Conservation (phyloP, 257 asterid genomes). For the Thymus mandschuricus region DNA sequence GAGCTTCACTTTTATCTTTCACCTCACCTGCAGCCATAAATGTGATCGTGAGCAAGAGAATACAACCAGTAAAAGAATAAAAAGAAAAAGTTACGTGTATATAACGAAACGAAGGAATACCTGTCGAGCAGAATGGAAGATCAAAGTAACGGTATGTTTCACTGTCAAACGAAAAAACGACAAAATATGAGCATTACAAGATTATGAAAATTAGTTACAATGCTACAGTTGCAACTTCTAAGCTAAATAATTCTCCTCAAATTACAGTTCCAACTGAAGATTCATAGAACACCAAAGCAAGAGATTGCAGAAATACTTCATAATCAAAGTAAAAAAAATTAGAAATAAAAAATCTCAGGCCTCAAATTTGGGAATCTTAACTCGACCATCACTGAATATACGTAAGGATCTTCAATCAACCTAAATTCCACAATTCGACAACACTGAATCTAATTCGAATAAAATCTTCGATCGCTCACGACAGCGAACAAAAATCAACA, state of each 20-base stretch:
- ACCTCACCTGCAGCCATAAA: slow-evolving; percentile 51
- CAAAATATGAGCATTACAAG: slow-evolving; percentile 22
- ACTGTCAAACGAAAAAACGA: slow-evolving; percentile 45
- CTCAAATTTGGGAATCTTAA: background rate
- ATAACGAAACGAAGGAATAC: slow-evolving; percentile 31
- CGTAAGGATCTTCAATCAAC: background rate
- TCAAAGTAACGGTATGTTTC: slow-evolving; percentile 79
- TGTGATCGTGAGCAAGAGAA: slow-evolving; percentile 13
- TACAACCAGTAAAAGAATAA: background rate
- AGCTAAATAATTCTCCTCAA: background rate
- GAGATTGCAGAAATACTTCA: background rate
- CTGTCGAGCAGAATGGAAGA: slow-evolving; percentile 78
- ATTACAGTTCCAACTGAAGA: background rate
- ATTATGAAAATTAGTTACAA: background rate
- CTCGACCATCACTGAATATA: background rate
- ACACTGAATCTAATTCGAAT: background rate
- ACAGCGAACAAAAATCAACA: slow-evolving; percentile 4
- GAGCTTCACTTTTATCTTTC: slow-evolving; percentile 75
- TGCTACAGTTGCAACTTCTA: background rate
- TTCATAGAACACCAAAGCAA: background rate
- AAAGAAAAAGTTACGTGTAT: background rate
- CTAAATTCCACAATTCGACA: slow-evolving; percentile 11
- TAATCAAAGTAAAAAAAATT: background rate
- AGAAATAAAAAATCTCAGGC: slow-evolving; percentile 2
- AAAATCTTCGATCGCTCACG: slow-evolving; percentile 7